A percentile compares a stretch with the other conserved stretches of the same genome.
These are phyloP conservation scores for Xylaria bambusicola DNA, from an alignment of 495 filamentous ascomycete genomes.

Conservation along the genomic window DNA sequence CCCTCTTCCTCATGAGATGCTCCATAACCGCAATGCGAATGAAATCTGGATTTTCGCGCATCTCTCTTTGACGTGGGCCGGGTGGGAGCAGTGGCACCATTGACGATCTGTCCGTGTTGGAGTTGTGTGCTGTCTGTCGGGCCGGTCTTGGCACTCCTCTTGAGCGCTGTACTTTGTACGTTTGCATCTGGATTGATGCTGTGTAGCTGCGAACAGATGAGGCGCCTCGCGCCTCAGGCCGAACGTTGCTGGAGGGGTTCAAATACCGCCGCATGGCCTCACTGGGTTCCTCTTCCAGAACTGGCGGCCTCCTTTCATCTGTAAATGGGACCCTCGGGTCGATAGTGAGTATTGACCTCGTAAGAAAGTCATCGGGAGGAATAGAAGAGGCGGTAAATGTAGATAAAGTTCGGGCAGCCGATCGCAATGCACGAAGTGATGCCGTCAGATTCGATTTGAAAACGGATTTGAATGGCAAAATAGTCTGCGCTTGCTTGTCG, in stretches of 20 bases:
- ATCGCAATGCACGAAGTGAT: constrained; percentile 82
- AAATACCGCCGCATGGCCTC: constrained; percentile 89
- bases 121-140: constrained; percentile 33
- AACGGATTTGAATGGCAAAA: constrained; percentile 50
- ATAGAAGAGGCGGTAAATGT: constrained; percentile 71
- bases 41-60: constrained; percentile 92
- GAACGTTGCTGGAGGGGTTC: constrained; percentile 74
- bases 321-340: constrained; percentile 73
- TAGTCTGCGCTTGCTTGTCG: constrained; percentile 40
- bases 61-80: constrained; percentile 75
- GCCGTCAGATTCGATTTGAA: constrained; percentile 96
- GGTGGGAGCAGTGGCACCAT: constrained; percentile 37
- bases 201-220: constrained; percentile 53
- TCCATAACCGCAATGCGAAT: constrained; percentile 92
- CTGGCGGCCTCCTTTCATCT: constrained; percentile 84
- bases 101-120: constrained; percentile 38
- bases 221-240: constrained; percentile 53
- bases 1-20: constrained; percentile 92
- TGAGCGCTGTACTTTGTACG: constrained; percentile 62
- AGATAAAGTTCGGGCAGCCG: constrained; percentile 81
- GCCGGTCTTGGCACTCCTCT: constrained; percentile 41
- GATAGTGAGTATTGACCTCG: constrained; percentile 78
- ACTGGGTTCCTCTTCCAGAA: constrained; percentile 71
- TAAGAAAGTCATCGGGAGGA: constrained; percentile 86
- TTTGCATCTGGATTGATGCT: constrained; percentile 86